Evolutionary conservation across 495 filamentous ascomycete genomes (phyloP), one percentile per base, ranked within the genome.

Genomic region (Penicillium verhagenii): DNA sequence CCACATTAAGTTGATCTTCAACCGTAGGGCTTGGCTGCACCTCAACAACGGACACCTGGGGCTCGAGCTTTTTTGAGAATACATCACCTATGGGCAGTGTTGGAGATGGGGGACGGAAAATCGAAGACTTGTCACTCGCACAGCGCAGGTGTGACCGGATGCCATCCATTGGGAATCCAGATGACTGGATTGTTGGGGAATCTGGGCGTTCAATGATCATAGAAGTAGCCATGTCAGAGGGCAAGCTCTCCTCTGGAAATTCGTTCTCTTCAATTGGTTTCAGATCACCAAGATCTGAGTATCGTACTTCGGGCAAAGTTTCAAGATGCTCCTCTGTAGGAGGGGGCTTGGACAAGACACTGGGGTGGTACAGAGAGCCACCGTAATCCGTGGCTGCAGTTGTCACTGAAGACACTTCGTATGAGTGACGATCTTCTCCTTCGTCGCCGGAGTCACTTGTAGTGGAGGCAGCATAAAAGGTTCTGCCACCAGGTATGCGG

Each of bases 91-190:
- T 13, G 4, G 47, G 47, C 13, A 50, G 18, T n/a, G 62, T 61
- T 25, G 73, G 70, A 3, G 80, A 76, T 33, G 72, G 71, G 9
- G 74, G 72, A 33, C 79, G 85, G 65, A 86, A 89, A 40, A 94
- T 78, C 0, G 91, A 93, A 20, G 92, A 96, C 37, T 80, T 76
- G 50, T 86, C 86, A 71, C 94, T 97, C 48, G 88, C 83, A 13
- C 82, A 82, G 20, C 94, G 87, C 13, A 99, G 79, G 71, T 97
- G 95, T 52, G 91, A 85, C 26, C 87, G 86, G 33, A 65, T 59
- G 25, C 58, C 61, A 63, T 85, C 91, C 18, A 97, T 77, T 11
- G 88, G 90, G 47, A 84, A 71, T 0, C 77, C 78, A 14, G 66
- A 19, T 11, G 20, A 47, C 8, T 90, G 83, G 3, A 96, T 71